Evolutionary conservation across 345 rosid species (phyloP).

Genomic region (Salix udensis): DNA sequence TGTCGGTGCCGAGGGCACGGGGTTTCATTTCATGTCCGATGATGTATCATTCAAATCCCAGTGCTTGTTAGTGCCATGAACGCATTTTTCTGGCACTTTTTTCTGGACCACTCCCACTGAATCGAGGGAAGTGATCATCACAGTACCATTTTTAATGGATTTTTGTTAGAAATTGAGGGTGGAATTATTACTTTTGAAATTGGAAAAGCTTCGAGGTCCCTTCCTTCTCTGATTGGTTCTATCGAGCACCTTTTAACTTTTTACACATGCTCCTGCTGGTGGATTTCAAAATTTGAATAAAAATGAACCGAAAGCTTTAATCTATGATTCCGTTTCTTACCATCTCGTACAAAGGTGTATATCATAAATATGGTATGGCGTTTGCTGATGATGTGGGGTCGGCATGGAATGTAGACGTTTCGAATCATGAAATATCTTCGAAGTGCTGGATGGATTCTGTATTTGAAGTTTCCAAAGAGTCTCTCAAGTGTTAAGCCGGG

Average conservation of each 20-base stretch:
- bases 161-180: too few species aligned
- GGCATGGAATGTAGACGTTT: background rate
- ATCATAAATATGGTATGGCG: background rate
- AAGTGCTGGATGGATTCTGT: too few species aligned
- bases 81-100: background rate
- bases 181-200: too few species aligned
- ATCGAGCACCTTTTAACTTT: background rate
- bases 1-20: slow-evolving; percentile 21
- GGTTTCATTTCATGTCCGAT: slow-evolving; percentile 9
- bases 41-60: background rate
- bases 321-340: background rate
- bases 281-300: background rate
- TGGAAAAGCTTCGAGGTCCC: too few species aligned
- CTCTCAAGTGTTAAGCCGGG: too few species aligned
- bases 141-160: background rate
- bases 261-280: background rate
- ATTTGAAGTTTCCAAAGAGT: too few species aligned
- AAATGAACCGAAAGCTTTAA: background rate
- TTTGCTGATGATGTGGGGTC: background rate
- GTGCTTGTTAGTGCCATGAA: background rate
- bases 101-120: background rate
- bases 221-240: background rate
- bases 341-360: background rate
- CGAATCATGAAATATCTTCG: background rate
- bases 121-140: background rate